A percentile compares a stretch with the other conserved stretches of the same genome.
phyloP scores from a whole-genome alignment of 768 basidiomycete genomes.

The Clitopilus passeckerianus region DNA sequence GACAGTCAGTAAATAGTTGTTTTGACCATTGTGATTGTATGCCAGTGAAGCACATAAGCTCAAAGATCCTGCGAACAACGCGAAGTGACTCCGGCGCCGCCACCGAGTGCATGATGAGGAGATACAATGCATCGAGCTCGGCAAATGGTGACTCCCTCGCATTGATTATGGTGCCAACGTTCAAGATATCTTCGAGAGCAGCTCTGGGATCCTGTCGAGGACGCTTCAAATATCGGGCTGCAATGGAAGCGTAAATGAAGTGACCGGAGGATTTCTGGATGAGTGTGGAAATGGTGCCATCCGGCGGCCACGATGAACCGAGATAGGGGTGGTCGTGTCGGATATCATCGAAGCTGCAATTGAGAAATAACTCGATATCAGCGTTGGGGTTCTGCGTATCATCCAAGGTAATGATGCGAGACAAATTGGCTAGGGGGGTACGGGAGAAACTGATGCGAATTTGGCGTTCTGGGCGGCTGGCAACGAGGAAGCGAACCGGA shows the following conservation, averaged over 20 bases:
- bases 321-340: background rate
- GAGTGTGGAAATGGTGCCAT: background rate
- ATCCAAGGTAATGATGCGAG: background rate
- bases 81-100: background rate
- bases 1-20: background rate
- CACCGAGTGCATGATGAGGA: background rate
- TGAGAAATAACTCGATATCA: background rate
- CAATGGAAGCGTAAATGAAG: background rate
- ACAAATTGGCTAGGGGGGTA: background rate
- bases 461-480: background rate
- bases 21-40: background rate
- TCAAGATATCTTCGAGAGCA: background rate
- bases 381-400: background rate
- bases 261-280: background rate
- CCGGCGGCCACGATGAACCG: background rate
- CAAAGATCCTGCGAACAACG: background rate
- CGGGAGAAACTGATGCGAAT: background rate
- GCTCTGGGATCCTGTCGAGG: background rate
- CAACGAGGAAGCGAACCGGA: background rate
- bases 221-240: background rate
- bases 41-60: background rate
- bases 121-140: background rate
- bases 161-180: background rate
- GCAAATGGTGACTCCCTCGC: background rate
- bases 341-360: background rate